These are phyloP conservation scores for Amanita inopinata DNA, from an alignment of 768 basidiomycete species.

Conservation along the genomic window DNA sequence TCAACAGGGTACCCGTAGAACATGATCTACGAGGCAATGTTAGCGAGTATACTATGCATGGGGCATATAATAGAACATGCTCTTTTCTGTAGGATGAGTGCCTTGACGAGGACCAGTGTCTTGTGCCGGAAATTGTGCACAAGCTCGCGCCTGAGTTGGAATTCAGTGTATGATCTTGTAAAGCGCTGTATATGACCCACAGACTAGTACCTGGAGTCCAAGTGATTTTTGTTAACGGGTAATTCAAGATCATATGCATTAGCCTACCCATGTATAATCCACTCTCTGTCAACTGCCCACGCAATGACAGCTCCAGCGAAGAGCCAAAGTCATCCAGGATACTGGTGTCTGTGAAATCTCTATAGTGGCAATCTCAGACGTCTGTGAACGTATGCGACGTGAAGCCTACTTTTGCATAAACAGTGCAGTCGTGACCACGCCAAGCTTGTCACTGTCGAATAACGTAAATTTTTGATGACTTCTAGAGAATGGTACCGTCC, in stretches of 20 bases:
- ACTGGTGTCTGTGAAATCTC: constrained; percentile 79
- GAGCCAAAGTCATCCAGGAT: constrained; percentile 85
- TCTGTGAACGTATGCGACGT: neutral
- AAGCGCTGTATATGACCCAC: constrained; percentile 27
- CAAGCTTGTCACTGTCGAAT: constrained; percentile 80
- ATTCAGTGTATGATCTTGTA: constrained; percentile 7
- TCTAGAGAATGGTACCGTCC: no score
- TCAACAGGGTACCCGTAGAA: constrained; percentile 97
- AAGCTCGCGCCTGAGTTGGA: constrained; percentile 63
- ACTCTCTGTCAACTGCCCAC: constrained; percentile 81
- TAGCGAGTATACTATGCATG: no score
- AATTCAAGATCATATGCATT: constrained; percentile 1
- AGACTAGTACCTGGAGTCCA: constrained; percentile 52
- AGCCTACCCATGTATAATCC: constrained; percentile 88
- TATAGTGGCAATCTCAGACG: constrained; percentile 16
- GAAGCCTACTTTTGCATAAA: constrained; percentile 65
- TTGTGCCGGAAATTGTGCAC: constrained; percentile 91
- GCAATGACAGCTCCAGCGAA: constrained; percentile 67
- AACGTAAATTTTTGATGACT: no score
- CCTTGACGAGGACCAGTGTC: constrained; percentile 88
- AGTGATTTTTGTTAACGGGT: constrained; percentile 1
- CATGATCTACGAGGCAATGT: constrained; percentile 64
- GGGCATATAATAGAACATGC: constrained; percentile 29
- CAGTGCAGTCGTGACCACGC: constrained; percentile 86
- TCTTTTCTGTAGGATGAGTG: constrained; percentile 87